Percentiles rank a stretch among this genome's conserved stretches.
Evolutionary conservation across 495 filamentous ascomycete genomes (phyloP).

Genomic region (Coniosporium apollinis): DNA sequence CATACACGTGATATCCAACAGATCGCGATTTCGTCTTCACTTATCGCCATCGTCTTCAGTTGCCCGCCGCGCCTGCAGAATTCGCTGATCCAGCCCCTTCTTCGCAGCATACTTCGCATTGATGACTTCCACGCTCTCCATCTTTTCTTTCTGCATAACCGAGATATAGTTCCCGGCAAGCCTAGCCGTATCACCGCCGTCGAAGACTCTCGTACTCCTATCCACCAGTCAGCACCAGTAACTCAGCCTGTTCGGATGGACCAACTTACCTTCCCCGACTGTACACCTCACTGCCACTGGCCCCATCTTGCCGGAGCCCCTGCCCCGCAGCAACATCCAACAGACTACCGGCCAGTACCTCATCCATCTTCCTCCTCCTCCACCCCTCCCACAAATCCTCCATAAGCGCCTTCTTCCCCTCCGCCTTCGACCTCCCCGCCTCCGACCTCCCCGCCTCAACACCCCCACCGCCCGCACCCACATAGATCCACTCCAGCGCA

Average conservation of each 20-base stretch:
- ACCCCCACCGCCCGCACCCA: conserved; percentile 38
- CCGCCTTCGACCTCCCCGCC: conserved; percentile 35
- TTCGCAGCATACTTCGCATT: conserved; percentile 62
- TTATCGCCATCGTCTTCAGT: conserved; percentile 6
- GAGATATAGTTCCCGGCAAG: conserved; percentile 52
- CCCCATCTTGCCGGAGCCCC: too few relatives aligned
- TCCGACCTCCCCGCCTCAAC: conserved; percentile 14
- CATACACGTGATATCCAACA: too few relatives aligned
- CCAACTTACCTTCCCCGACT: too few relatives aligned
- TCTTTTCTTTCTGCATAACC: conserved; percentile 44
- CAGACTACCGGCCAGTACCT: conserved; percentile 54
- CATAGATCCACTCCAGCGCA: conserved; percentile 63
- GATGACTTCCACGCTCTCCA: conserved; percentile 48
- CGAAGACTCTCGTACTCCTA: conserved; percentile 45
- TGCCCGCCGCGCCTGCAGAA: too few relatives aligned
- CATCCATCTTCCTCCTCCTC: conserved; percentile 75
- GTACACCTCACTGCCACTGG: too few relatives aligned
- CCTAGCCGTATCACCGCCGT: conserved; percentile 45
- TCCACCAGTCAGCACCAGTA: conserved; percentile 6
- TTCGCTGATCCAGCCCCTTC: conserved; percentile 40
- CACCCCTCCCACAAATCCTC: conserved; percentile 65
- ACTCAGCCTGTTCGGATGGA: conserved; percentile 10
- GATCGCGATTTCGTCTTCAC: too few relatives aligned
- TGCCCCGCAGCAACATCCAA: conserved; percentile 43
- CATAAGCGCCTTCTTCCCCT: conserved; percentile 49